These are phyloP conservation scores for Cryptococcus wingfieldii DNA, from an alignment of 1,284 basidiomycete genomes.

Conservation along the genomic window DNA sequence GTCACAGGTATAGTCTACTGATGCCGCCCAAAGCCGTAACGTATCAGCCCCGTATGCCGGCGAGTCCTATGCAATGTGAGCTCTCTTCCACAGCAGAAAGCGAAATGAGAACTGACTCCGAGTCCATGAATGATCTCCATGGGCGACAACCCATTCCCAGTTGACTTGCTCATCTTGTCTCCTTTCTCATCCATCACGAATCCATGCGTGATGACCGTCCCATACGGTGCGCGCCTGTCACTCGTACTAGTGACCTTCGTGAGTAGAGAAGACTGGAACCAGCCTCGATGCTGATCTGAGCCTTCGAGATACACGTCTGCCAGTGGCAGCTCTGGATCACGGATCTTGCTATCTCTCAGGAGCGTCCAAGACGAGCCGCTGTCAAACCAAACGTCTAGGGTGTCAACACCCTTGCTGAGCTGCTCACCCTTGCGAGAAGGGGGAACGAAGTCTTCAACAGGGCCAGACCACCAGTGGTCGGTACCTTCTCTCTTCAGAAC, in stretches of 20 bases:
- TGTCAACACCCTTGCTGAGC: conserved; percentile 81
- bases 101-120: conserved; percentile 54
- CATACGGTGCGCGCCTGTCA: conserved; percentile 60
- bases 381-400: conserved; percentile 99
- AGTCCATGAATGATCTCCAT: conserved; percentile 74
- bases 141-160: conserved; percentile 88
- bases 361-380: conserved; percentile 93
- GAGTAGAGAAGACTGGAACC: conserved; percentile 95
- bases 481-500: conserved; percentile 71
- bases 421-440: conserved; percentile 51
- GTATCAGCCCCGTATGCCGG: conserved; percentile 83
- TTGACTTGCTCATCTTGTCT: conserved; percentile 97
- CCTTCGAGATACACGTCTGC: conserved; percentile 94
- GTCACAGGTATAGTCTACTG: conserved; percentile 85
- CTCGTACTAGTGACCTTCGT: conserved; percentile 65
- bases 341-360: conserved; percentile 48
- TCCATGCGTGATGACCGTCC: conserved; percentile 85
- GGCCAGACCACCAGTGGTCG: conserved; percentile 87
- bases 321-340: conserved; percentile 45
- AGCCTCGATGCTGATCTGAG: conserved; percentile 95
- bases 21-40: conserved; percentile 86
- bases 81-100: not conserved
- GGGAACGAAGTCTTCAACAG: conserved; percentile 75
- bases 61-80: conserved; percentile 55
- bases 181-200: conserved; percentile 91